Conservation (phyloP, 148 eudicot species). For the Rhododendron simsii region DNA sequence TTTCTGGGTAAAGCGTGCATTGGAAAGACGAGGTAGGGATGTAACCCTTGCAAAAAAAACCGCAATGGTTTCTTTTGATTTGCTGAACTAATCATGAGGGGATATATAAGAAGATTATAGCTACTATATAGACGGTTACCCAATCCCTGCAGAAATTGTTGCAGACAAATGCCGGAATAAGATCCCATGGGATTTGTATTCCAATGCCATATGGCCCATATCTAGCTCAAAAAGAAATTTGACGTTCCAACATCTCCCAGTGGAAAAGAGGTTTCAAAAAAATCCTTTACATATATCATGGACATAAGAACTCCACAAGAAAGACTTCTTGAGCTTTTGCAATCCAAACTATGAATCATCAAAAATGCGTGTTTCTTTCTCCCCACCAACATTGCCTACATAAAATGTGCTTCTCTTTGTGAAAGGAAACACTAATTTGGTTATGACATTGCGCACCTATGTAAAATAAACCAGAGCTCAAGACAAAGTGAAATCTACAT, state of each 20-base stretch:
- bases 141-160: neutral
- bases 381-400: neutral
- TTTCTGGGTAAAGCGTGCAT: neutral
- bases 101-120: neutral
- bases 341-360: neutral
- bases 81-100: neutral
- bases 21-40: neutral
- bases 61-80: neutral
- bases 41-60: neutral
- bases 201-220: neutral
- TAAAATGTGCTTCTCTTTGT: neutral
- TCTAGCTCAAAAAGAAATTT: neutral
- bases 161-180: neutral
- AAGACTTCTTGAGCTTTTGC: neutral
- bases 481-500: neutral
- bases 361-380: neutral
- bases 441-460: neutral
- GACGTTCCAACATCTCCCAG: neutral
- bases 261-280: neutral
- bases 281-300: neutral
- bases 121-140: neutral
- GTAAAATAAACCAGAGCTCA: neutral
- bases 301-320: neutral
- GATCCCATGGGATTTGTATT: neutral
- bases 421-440: neutral